These are phyloP conservation scores for Nannizziopsis barbatae DNA, from an alignment of 2,329 filamentous ascomycete genomes.

Conservation along the genomic window DNA sequence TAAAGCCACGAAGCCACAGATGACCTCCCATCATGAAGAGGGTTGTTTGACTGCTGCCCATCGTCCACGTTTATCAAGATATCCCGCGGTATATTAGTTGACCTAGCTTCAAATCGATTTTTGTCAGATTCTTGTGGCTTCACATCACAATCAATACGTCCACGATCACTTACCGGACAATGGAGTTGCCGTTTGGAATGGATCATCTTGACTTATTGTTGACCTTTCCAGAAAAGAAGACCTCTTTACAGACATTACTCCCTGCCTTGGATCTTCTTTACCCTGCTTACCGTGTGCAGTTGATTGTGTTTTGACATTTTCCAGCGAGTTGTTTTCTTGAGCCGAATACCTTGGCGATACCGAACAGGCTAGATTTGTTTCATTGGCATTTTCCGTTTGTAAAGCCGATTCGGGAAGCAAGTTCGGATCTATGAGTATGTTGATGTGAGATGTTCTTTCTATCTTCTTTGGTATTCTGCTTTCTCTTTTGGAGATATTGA, in stretches of 20 bases:
- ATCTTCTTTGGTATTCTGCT: slow-evolving; percentile 4
- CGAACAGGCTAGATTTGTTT: no score
- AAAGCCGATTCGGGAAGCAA: background rate
- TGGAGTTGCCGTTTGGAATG: background rate
- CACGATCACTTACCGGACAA: background rate
- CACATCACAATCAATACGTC: background rate
- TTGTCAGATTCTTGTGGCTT: background rate
- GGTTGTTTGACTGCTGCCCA: background rate
- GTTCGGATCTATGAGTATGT: background rate
- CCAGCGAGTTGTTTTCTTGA: no score
- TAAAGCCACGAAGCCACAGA: slow-evolving; percentile 6
- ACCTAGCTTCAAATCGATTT: background rate
- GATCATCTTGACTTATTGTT: background rate
- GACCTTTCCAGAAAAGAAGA: background rate
- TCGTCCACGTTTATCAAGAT: background rate
- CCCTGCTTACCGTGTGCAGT: no score
- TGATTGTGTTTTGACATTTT: no score
- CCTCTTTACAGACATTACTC: no score
- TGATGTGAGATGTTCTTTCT: background rate
- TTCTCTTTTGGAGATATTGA: slow-evolving; percentile 4
- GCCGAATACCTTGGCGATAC: no score
- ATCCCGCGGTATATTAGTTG: no score
- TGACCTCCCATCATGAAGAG: background rate
- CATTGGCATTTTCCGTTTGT: no score
- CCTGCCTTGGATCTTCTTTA: no score